Conservation (phyloP, 1,284 basidiomycete genomes). For the Cutaneotrichosporon mucoides region DNA sequence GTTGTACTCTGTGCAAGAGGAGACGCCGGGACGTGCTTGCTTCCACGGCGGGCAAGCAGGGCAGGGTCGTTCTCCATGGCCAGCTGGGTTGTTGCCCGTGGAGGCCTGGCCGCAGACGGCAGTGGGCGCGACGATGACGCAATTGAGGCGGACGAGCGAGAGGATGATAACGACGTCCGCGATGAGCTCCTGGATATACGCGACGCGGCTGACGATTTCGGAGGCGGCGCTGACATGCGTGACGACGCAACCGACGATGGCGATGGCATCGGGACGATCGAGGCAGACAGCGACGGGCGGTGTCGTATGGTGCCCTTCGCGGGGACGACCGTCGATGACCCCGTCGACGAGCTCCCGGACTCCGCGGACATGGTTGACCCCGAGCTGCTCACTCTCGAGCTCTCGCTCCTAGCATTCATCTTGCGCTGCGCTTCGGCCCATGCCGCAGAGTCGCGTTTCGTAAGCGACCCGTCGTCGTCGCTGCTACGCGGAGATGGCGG, state of each 20-base stretch:
- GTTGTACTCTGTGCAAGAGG: conserved; percentile 16
- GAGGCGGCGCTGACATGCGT: too few species aligned
- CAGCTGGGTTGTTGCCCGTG: conserved; percentile 1
- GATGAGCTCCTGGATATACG: too few species aligned
- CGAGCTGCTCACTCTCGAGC: too few species aligned
- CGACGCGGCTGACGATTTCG: too few species aligned
- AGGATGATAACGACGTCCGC: too few species aligned
- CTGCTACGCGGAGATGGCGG: conserved; percentile 24
- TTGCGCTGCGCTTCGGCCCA: conserved; percentile 4
- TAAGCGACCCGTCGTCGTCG: conserved; percentile 15
- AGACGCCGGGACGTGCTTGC: neutral
- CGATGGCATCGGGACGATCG: too few species aligned
- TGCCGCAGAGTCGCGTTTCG: conserved; percentile 11
- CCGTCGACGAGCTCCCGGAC: too few species aligned
- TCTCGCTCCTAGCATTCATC: neutral
- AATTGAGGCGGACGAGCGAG: too few species aligned
- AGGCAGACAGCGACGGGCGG: neutral
- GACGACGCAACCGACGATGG: too few species aligned
- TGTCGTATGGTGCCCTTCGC: neutral
- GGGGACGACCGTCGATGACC: neutral
- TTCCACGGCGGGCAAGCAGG: neutral
- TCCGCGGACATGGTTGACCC: too few species aligned
- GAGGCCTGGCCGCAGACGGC: neutral
- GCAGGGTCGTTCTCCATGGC: neutral
- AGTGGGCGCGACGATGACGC: neutral